Base-by-base conservation (phyloP, 495 filamentous ascomycete species). In the Podospora pseudocomata region DNA sequence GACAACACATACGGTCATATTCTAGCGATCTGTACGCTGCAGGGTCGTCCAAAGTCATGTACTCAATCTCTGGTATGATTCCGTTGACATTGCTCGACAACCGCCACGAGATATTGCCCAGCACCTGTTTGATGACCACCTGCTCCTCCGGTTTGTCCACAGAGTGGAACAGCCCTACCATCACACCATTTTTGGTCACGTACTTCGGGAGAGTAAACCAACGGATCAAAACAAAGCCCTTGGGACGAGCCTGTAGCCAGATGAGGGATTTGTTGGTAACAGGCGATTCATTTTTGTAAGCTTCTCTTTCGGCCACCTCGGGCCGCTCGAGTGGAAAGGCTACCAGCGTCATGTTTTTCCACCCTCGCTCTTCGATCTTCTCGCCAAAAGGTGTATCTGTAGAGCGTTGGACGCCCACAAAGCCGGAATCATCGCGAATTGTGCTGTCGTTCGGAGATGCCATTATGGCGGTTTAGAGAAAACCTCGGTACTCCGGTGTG, bases 71-170 rank as follows among this genome's bases (percentile, higher is more conserved):
- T 4, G 5, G 3, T 7, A 20, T 26, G 55, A 6, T 26, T 19
- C 55, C 55, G n/a, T 18, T 7, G 16, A 18, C 18, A 15, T 63
- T 16, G 2, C n/a, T 20, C 18, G 30, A 44, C 15, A 16, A 11
- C 3, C 39, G 7, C 19, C 4, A 26, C 1, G 13, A 13, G 1
- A 1, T 4, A 16, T 60, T n/a, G 1, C 7, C 7, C 9, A 19
- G 2, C 6, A 67, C 18, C 26, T 61, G 67, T 60, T 70, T 70
- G 65, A 70, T 63, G 0, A 65, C 58, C 9, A 70, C 65, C 53
- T 67, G 63, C 62, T 70, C 69, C 0, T 67, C 56, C 5, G 65
- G 65, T 0, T 19, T 23, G 32, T 70, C 62, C 34, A 66, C 61
- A 1, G 60, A 67, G 3, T 30, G 28, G 20, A 67, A 70, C 28